These are phyloP conservation scores for Lodderomyces margitis DNA, from an alignment of 1,139 yeast species.

Conservation along the genomic window DNA sequence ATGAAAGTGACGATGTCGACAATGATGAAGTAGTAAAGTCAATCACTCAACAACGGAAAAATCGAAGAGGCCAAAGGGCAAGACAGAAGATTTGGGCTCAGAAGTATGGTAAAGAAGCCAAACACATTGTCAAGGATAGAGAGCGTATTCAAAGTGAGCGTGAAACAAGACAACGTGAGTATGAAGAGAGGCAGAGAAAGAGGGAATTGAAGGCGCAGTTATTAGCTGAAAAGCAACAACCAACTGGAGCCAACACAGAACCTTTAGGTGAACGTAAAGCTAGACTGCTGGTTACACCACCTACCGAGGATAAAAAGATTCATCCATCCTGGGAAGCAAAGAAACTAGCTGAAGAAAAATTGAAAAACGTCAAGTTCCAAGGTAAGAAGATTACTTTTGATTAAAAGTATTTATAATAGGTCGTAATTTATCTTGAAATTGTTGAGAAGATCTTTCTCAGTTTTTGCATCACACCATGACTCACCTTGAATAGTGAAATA, in stretches of 20 bases:
- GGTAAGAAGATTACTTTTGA: slow-evolving; percentile 86
- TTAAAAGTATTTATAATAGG: slow-evolving; percentile 20
- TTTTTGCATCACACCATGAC: slow-evolving; percentile 54
- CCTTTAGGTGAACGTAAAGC: slow-evolving; percentile 40
- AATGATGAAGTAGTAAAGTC: slow-evolving; percentile 60
- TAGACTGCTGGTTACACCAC: slow-evolving; percentile 11
- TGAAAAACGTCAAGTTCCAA: slow-evolving; percentile 62
- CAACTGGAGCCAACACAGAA: slow-evolving; percentile 37
- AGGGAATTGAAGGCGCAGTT: slow-evolving; percentile 54
- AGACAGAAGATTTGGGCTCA: slow-evolving; percentile 95
- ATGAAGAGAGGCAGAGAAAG: slow-evolving; percentile 69
- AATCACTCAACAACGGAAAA: slow-evolving; percentile 59
- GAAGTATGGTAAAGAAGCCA: slow-evolving; percentile 83
- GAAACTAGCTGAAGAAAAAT: slow-evolving; percentile 63
- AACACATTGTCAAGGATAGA: slow-evolving; percentile 68
- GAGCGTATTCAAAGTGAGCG: slow-evolving; percentile 54
- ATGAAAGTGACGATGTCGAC: slow-evolving; percentile 51
- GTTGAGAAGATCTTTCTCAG: slow-evolving; percentile 29
- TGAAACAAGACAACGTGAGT: slow-evolving; percentile 59
- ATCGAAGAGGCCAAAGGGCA: slow-evolving; percentile 95
- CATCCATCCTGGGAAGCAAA: slow-evolving; percentile 99
- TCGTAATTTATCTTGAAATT: slow-evolving; percentile 30
- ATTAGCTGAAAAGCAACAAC: slow-evolving; percentile 28
- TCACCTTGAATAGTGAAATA: slow-evolving; percentile 63
- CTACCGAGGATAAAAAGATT: slow-evolving; percentile 25